These are phyloP conservation scores for Venturia aucupariae DNA, from an alignment of 2,329 filamentous ascomycete species.

Conservation along the genomic window DNA sequence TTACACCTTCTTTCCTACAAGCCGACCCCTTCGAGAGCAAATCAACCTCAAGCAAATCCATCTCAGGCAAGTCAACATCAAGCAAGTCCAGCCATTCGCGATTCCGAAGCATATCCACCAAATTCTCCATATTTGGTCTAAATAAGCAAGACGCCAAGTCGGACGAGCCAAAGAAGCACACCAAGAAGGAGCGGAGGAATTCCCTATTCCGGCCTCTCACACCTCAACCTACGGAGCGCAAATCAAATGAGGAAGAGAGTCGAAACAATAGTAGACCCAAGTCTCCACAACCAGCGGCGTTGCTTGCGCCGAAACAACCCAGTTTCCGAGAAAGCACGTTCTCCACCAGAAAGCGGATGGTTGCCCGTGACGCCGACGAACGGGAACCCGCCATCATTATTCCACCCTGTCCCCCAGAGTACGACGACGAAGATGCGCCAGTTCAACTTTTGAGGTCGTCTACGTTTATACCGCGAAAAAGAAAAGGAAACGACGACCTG, in stretches of 20 bases:
- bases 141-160: constrained; percentile 7
- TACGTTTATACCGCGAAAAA: background rate
- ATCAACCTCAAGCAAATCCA: background rate
- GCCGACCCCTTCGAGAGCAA: background rate
- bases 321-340: background rate
- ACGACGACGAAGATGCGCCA: background rate
- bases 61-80: background rate
- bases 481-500: background rate
- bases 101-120: constrained; percentile 6
- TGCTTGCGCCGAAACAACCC: background rate
- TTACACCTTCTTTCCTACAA: constrained; percentile 1
- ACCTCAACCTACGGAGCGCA: background rate
- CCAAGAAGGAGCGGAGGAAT: constrained; percentile 6
- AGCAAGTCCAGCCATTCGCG: background rate
- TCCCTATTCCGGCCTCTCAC: constrained; percentile 6
- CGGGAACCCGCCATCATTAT: background rate
- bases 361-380: background rate
- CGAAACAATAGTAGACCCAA: background rate
- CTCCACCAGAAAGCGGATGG: background rate
- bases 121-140: background rate
- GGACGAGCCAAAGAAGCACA: background rate
- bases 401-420: background rate
- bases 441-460: background rate
- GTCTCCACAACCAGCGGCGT: background rate
- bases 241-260: background rate